phyloP scores from a whole-genome alignment of 2,329 filamentous ascomycete genomes.

The Monosporascus sp. region DNA sequence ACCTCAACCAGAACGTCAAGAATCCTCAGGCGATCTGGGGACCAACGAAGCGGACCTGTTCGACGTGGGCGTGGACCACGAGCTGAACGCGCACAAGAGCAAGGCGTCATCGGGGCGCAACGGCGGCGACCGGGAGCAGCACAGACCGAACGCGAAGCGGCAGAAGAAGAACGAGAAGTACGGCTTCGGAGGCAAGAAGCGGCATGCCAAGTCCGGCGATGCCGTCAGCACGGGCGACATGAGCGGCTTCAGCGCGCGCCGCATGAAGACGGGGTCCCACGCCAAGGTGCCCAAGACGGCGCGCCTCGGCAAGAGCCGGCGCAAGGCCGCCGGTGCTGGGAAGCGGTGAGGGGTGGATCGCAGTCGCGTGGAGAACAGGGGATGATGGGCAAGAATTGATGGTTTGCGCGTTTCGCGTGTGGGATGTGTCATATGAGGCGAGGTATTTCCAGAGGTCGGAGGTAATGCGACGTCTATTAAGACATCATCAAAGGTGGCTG shows the following conservation, averaged over 20 bases:
- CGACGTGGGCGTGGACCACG: constrained; percentile 77
- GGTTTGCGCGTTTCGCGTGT: too few species aligned
- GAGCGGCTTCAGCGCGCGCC: constrained; percentile 72
- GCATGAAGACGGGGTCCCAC: constrained; percentile 64
- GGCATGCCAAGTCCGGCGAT: constrained; percentile 84
- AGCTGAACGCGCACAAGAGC: constrained; percentile 47
- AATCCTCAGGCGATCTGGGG: constrained; percentile 54
- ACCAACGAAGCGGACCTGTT: constrained; percentile 83
- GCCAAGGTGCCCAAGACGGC: constrained; percentile 33
- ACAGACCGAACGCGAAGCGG: constrained; percentile 62
- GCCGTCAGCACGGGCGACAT: constrained; percentile 77
- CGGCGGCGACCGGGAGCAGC: constrained; percentile 33
- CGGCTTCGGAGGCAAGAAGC: constrained; percentile 95
- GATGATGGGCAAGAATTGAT: too few species aligned
- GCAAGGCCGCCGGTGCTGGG: constrained; percentile 36
- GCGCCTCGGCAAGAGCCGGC: constrained; percentile 46
- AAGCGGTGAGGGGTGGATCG: constrained; percentile 22
- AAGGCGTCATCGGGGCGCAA: constrained; percentile 34
- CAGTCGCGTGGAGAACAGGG: too few species aligned
- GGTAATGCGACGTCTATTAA: too few species aligned
- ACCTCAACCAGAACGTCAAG: constrained; percentile 69
- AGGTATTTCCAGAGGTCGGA: too few species aligned
- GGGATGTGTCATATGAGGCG: too few species aligned
- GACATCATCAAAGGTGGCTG: too few species aligned
- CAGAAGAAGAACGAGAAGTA: constrained; percentile 93